These are phyloP conservation scores for Erodium maritimum DNA, from an alignment of 345 rosid genomes.

Conservation along the genomic window DNA sequence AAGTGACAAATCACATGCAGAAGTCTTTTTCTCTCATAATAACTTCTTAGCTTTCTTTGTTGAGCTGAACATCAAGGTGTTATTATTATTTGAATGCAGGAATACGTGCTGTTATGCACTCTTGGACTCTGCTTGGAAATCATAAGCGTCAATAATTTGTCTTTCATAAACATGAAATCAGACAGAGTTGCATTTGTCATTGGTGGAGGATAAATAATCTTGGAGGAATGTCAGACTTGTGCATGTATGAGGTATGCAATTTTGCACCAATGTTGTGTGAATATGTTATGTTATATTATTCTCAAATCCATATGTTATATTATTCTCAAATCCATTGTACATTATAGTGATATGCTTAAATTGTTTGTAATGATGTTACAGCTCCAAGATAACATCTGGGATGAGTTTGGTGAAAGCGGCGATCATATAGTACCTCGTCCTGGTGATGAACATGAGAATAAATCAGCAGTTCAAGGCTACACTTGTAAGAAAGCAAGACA, in stretches of 20 bases:
- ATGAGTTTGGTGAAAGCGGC: conserved; percentile 38
- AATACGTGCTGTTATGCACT: background rate
- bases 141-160: conserved; percentile 19
- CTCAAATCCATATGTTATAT: background rate
- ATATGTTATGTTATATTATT: background rate
- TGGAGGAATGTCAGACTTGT: conserved; percentile 65
- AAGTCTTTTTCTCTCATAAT: conserved; percentile 1
- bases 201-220: conserved; percentile 45
- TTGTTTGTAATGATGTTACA: conserved; percentile 19
- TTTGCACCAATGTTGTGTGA: background rate
- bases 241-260: conserved; percentile 46
- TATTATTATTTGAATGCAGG: background rate
- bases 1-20: background rate
- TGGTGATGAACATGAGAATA: conserved; percentile 20
- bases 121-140: conserved; percentile 22
- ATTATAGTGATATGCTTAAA: background rate
- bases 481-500: conserved; percentile 33
- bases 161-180: conserved; percentile 28
- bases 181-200: conserved; percentile 24
- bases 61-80: background rate
- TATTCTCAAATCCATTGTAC: background rate
- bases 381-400: conserved; percentile 48
- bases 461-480: conserved; percentile 22
- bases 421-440: conserved; percentile 74
- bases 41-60: conserved; percentile 6